phyloP scores from a whole-genome alignment of 345 rosid species.

The Erodium maritimum region DNA sequence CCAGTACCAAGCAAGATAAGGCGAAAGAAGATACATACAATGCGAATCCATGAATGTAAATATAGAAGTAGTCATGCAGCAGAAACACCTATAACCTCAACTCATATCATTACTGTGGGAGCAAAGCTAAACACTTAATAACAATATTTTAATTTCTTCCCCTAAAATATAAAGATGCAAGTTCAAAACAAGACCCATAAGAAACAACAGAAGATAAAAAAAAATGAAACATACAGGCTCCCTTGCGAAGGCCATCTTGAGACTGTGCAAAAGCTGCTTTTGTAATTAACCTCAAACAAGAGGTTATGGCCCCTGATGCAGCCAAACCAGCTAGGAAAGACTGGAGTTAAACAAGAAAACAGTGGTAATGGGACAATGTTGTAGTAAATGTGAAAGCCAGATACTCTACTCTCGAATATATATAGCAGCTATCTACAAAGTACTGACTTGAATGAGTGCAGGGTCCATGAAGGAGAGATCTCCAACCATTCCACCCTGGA shows the following conservation, averaged over 20 bases:
- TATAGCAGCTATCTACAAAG: neutral
- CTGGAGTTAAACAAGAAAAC: constrained; percentile 13
- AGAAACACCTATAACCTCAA: too few species aligned
- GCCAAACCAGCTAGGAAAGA: constrained; percentile 60
- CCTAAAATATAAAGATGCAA: too few species aligned
- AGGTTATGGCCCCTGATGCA: constrained; percentile 65
- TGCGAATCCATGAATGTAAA: too few species aligned
- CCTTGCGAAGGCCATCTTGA: constrained; percentile 59
- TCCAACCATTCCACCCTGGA: constrained; percentile 90
- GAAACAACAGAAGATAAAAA: neutral
- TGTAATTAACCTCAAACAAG: constrained; percentile 54
- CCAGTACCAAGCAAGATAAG: too few species aligned
- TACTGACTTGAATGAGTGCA: constrained; percentile 49
- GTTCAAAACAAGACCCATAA: too few species aligned
- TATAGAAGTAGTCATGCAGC: too few species aligned
- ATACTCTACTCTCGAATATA: neutral
- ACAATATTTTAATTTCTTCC: too few species aligned
- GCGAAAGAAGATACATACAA: too few species aligned
- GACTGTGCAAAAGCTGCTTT: constrained; percentile 68
- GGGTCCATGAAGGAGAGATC: constrained; percentile 72
- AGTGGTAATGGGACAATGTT: neutral
- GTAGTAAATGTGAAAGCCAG: neutral
- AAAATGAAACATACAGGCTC: constrained; percentile 48
- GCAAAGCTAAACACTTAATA: too few species aligned
- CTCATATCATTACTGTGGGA: too few species aligned